phyloP scores from a whole-genome alignment of 192 early-diverging fungal genomes.

The Umbelopsis isabellina region DNA sequence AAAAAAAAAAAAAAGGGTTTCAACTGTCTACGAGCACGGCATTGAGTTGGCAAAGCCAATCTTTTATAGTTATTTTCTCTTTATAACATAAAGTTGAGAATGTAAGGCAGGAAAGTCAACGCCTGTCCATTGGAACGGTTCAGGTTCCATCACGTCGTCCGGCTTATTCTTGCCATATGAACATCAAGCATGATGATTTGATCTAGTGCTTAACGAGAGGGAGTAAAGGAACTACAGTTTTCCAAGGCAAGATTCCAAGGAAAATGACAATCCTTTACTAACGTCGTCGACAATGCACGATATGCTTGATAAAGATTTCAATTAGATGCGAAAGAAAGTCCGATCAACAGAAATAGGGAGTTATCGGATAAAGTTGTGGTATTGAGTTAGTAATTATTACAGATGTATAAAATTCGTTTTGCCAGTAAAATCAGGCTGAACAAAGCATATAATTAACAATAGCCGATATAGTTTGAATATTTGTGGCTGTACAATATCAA shows the following conservation, averaged over 20 bases:
- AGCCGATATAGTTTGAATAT: no score
- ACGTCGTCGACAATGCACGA: conserved; percentile 23
- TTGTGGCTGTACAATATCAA: no score
- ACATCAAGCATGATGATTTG: conserved; percentile 11
- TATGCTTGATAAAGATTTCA: conserved; percentile 10
- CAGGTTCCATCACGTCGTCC: conserved; percentile 23
- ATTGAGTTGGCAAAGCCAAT: no score
- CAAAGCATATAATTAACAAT: no score
- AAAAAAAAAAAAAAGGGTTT: no score
- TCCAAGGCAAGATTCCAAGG: conserved; percentile 1
- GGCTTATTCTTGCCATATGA: conserved; percentile 16
- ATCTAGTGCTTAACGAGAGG: conserved; percentile 19
- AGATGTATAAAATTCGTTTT: no score
- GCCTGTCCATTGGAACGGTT: conserved; percentile 20
- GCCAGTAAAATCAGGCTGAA: no score
- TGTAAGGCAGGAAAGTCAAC: conserved; percentile 20
- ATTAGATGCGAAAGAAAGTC: not conserved
- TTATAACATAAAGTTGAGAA: not conserved
- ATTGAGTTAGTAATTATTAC: no score
- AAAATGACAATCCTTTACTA: conserved; percentile 17
- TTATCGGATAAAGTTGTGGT: no score
- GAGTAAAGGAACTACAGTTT: conserved; percentile 19
- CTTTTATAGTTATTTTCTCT: not conserved
- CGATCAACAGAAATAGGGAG: not conserved
- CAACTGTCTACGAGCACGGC: no score